phyloP scores from a whole-genome alignment of 2,329 filamentous ascomycete genomes.

The Exophiala sp. region DNA sequence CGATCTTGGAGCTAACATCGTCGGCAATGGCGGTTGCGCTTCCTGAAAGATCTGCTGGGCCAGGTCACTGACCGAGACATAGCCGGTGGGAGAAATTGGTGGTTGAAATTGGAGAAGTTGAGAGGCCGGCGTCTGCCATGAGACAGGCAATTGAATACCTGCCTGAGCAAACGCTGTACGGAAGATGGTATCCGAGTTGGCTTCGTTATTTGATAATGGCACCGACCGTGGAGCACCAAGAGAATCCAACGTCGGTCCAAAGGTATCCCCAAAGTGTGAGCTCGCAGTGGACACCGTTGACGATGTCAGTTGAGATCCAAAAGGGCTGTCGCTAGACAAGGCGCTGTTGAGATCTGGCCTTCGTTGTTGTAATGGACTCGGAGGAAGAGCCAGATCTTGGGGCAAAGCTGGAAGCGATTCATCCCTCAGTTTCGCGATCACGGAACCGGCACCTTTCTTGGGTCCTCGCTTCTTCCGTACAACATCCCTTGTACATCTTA shows the following conservation, averaged over 20 bases:
- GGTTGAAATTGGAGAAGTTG: constrained; percentile 26
- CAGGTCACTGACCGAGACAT: constrained; percentile 27
- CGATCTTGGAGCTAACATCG: constrained; percentile 5
- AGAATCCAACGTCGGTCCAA: constrained; percentile 14
- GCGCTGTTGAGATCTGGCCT: constrained; percentile 22
- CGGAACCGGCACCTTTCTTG: constrained; percentile 29
- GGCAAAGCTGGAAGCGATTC: constrained; percentile 16
- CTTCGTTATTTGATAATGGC: constrained; percentile 21
- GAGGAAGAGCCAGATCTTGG: constrained; percentile 24
- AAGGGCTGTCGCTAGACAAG: constrained; percentile 20
- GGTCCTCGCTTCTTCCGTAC: constrained; percentile 28
- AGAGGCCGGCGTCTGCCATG: constrained; percentile 26
- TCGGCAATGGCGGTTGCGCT: background rate
- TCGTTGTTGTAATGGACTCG: constrained; percentile 24
- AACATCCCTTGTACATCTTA: constrained; percentile 28
- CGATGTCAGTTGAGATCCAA: constrained; percentile 24
- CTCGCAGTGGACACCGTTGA: constrained; percentile 23
- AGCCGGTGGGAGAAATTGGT: constrained; percentile 24
- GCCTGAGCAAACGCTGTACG: constrained; percentile 25
- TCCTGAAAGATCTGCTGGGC: constrained; percentile 29
- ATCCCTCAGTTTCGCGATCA: constrained; percentile 28
- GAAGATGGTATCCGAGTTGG: constrained; percentile 18
- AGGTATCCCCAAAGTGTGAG: constrained; percentile 22
- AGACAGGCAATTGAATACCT: constrained; percentile 26
- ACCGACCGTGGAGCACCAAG: constrained; percentile 22